These are phyloP conservation scores for Apiospora arundinis DNA, from an alignment of 2,329 filamentous ascomycete genomes.

Conservation along the genomic window DNA sequence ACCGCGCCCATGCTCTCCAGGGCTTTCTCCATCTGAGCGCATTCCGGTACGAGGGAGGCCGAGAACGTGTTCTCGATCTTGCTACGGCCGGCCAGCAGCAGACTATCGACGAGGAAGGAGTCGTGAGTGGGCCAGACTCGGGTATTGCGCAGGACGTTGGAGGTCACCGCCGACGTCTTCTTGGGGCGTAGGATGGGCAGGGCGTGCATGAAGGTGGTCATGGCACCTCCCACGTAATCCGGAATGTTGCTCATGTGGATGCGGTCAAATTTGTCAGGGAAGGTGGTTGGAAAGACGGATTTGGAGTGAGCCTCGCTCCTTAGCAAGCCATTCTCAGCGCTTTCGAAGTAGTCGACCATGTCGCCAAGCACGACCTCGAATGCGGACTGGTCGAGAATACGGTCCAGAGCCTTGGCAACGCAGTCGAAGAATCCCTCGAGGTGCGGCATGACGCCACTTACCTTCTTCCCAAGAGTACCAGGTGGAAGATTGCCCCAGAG, in stretches of 20 bases:
- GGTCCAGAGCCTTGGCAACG: not conserved
- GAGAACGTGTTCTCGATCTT: not conserved
- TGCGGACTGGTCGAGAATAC: not conserved
- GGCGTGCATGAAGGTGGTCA: not conserved
- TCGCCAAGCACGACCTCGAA: slow-evolving; percentile 2
- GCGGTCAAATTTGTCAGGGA: not conserved
- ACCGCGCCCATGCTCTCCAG: not conserved
- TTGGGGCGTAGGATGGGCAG: not conserved
- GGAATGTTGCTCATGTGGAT: slow-evolving; percentile 13
- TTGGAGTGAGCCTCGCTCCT: not conserved
- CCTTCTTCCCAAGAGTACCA: not conserved
- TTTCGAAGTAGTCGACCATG: not conserved
- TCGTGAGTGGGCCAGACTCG: not conserved
- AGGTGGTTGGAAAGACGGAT: not conserved
- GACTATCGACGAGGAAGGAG: slow-evolving; percentile 2
- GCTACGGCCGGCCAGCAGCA: not conserved
- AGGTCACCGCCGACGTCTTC: slow-evolving; percentile 1
- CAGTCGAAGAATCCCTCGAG: not conserved
- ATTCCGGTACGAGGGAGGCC: not conserved
- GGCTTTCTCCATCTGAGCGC: not conserved
- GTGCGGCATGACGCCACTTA: not conserved
- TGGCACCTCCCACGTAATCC: not conserved
- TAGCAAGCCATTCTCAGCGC: not conserved
- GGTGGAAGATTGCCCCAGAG: not conserved
- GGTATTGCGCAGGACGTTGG: slow-evolving; percentile 1